Base-by-base conservation (phyloP, 495 filamentous ascomycete genomes). In the Sabuloglossum arenarium region DNA sequence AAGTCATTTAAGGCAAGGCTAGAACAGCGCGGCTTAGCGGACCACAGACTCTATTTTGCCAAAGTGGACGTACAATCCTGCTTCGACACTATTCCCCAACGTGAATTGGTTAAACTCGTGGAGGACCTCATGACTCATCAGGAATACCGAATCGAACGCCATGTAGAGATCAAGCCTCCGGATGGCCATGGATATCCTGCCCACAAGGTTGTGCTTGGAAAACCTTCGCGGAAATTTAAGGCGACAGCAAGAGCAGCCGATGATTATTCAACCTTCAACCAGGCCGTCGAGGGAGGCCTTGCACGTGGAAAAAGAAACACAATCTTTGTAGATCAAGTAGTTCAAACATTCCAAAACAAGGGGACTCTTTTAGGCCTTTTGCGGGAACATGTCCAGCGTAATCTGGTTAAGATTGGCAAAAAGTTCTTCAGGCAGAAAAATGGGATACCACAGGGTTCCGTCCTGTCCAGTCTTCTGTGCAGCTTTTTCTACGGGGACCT, bases 1-100 rank as follows among this genome's bases (percentile, higher is more conserved):
- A 85, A 80, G 61, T 58, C 59, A 0, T 95, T 94, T 68, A 80
- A 82, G 60, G 51, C 64, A 5, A 66, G 29, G n/a, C 60, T 79
- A 32, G 45, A 61, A 29, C 39, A 55, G n/a, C 59, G 53, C 46
- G 64, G 47, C 47, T 58, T 53, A 55, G 54, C 10, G 53, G 72
- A 39, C 24, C n/a, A 9, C 10, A 66, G 62, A 16, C 63, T 88
- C 9, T 95, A 83, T 64, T 95, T 97, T 61, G 88, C 82, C 42
- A 98, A 97, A 66, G 70, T 94, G 14, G 91, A 98, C 65, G 87
- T 96, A 28, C 74, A 87, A 65, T 78, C 87, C 9, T 94, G 91
- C 55, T 98, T 95, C 65, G 91, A 98, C 64, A 94, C 86, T 0
- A 95, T 98, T 49, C 91, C 91, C 0, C 93, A 97, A 61, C 62